Conservation (phyloP, 2,329 filamentous ascomycete genomes). For the Mariannaea sp. region DNA sequence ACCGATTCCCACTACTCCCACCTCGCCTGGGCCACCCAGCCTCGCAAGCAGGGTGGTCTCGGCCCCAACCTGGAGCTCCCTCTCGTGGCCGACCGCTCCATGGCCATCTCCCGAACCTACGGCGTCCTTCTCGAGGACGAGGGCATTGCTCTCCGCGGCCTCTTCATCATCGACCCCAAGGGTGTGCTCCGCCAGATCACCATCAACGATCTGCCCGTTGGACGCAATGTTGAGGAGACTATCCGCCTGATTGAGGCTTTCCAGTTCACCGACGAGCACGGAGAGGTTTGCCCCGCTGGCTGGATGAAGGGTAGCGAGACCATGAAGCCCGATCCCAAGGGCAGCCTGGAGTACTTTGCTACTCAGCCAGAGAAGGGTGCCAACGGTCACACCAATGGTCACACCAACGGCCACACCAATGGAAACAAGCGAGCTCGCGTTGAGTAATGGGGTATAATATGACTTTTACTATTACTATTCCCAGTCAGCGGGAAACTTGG, state of each 20-base stretch:
- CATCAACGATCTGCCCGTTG: constrained; percentile 68
- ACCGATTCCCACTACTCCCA: constrained; percentile 64
- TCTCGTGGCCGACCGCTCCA: constrained; percentile 65
- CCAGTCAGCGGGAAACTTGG: background rate
- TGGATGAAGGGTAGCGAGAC: constrained; percentile 54
- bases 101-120: constrained; percentile 63
- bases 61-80: constrained; percentile 64
- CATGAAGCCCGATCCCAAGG: constrained; percentile 58
- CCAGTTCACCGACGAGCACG: constrained; percentile 84
- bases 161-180: constrained; percentile 70
- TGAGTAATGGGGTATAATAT: constrained; percentile 2
- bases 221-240: constrained; percentile 67
- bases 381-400: constrained; percentile 12
- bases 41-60: constrained; percentile 64
- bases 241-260: constrained; percentile 72
- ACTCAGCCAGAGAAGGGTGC: constrained; percentile 26
- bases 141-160: constrained; percentile 65
- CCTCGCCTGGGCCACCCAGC: constrained; percentile 62
- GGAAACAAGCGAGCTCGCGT: constrained; percentile 1
- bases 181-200: constrained; percentile 66
- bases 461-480: background rate
- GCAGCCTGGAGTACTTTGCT: constrained; percentile 54
- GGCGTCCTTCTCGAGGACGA: constrained; percentile 68
- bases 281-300: constrained; percentile 68
- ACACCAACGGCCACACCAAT: constrained; percentile 13